Evolutionary conservation across 2,329 filamentous ascomycete genomes (phyloP), one percentile per base, ranked within the genome.

Genomic region (Diatrype stigma): DNA sequence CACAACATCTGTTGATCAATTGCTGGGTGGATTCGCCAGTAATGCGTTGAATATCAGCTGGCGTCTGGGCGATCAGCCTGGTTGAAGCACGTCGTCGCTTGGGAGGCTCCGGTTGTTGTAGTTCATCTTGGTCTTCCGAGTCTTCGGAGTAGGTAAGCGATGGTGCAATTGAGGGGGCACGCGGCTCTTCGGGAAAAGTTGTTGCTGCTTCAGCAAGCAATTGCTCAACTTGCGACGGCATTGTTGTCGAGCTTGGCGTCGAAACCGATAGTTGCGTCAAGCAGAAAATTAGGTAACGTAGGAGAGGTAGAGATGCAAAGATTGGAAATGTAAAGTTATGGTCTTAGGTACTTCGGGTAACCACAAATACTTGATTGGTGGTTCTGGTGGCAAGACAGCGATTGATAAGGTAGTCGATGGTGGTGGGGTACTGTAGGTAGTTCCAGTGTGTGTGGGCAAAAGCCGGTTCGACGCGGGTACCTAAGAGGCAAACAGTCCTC

Each of bases 81-180:
- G 86, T 90, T 3, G 85, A 89, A 50, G 85, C 87, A 48, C 86
- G 84, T 48, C 86, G 79, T 28, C 70, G 74, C 44, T 80, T 79
- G 45, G 68, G 67, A 55, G 72, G 70, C 32, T 72, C 70, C 22
- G 67, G 61, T 21, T 73, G 73, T 55, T 73, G 68, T 53, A 78
- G 77, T 46, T 82, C 79, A 56, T 76, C 73, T 38, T 78, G 76
- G 51, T 81, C 80, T 58, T 84, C 81, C 23, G 81, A 84, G 56
- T 83, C 78, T 56, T 79, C 81, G 14, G 82, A 85, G 60, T 81
- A 85, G 50, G 80, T 84, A 50, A 86, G 74, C 1, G 82, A 85
- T 1, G 83, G 82, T 1, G 80, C 81, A 45, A 77, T 69, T 12
- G 81, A 84, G 40, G 76, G 73, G 50, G 55, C 51, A 51, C 61